A percentile compares a stretch with the other conserved stretches of the same genome.
Conservation (phyloP, 192 early-diverging fungal species). For the Podila verticillata region DNA sequence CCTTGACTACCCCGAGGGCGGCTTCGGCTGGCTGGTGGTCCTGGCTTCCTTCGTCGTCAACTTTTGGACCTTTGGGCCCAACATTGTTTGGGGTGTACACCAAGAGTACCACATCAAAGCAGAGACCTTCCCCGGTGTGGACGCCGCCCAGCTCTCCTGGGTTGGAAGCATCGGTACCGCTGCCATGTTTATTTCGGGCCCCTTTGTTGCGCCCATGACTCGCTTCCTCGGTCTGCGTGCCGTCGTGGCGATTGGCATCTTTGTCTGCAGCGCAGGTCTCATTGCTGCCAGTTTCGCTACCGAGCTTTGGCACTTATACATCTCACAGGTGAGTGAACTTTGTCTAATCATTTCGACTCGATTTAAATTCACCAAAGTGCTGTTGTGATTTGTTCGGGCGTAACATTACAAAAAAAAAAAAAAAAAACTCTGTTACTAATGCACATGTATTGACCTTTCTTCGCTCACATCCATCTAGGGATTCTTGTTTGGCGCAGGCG, state of each 20-base stretch:
- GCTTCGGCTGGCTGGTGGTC: constrained; percentile 55
- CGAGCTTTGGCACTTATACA: constrained; percentile 17
- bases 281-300: constrained; percentile 71
- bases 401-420: no score
- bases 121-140: constrained; percentile 25
- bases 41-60: constrained; percentile 56
- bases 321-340: neutral
- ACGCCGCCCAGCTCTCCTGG: constrained; percentile 34
- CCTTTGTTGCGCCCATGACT: constrained; percentile 48
- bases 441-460: no score
- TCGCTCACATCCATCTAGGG: neutral
- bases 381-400: neutral
- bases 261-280: constrained; percentile 61
- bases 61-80: constrained; percentile 39
- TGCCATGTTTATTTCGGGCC: constrained; percentile 55
- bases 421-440: no score
- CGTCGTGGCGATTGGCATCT: constrained; percentile 36
- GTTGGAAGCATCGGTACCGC: constrained; percentile 57
- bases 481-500: constrained; percentile 8
- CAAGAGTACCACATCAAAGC: constrained; percentile 19
- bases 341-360: no score
- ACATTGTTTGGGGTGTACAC: constrained; percentile 44
- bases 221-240: constrained; percentile 28
- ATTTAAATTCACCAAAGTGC: neutral
- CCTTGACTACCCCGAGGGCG: constrained; percentile 56